These are phyloP conservation scores for Lipomyces yarrowii DNA, from an alignment of 1,139 yeast genomes.

Conservation along the genomic window DNA sequence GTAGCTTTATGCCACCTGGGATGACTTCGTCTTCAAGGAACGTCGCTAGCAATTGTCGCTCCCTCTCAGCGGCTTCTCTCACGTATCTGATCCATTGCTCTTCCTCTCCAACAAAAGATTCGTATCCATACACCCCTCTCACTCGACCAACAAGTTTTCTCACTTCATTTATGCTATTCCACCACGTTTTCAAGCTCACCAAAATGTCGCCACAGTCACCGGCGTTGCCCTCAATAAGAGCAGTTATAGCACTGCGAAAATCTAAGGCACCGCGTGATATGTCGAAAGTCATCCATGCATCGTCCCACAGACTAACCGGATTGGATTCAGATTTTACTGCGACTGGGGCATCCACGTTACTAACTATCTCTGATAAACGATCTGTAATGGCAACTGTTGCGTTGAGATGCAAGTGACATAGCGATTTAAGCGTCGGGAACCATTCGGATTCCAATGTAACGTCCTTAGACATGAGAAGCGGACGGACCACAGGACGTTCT, in stretches of 20 bases:
- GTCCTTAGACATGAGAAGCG: constrained; percentile 2
- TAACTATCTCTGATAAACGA: neutral
- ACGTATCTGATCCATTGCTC: constrained; percentile 18
- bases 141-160: neutral
- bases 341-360: neutral
- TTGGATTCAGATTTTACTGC: neutral
- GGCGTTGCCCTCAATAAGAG: constrained; percentile 14
- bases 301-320: constrained; percentile 22
- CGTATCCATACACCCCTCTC: constrained; percentile 7
- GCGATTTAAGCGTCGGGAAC: constrained; percentile 14
- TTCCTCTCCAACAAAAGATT: constrained; percentile 9
- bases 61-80: constrained; percentile 12
- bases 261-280: constrained; percentile 26
- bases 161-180: constrained; percentile 8
- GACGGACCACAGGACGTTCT: constrained; percentile 15
- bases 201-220: constrained; percentile 4
- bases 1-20: constrained; percentile 9
- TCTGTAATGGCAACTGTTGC: constrained; percentile 5
- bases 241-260: constrained; percentile 21
- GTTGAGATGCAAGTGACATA: constrained; percentile 9
- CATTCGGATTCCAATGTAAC: constrained; percentile 15
- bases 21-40: constrained; percentile 17
- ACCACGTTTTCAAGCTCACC: constrained; percentile 15
- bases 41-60: neutral
- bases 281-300: constrained; percentile 25